These are phyloP conservation scores for Aspergillus avenaceus DNA, from an alignment of 495 filamentous ascomycete genomes.

Conservation along the genomic window DNA sequence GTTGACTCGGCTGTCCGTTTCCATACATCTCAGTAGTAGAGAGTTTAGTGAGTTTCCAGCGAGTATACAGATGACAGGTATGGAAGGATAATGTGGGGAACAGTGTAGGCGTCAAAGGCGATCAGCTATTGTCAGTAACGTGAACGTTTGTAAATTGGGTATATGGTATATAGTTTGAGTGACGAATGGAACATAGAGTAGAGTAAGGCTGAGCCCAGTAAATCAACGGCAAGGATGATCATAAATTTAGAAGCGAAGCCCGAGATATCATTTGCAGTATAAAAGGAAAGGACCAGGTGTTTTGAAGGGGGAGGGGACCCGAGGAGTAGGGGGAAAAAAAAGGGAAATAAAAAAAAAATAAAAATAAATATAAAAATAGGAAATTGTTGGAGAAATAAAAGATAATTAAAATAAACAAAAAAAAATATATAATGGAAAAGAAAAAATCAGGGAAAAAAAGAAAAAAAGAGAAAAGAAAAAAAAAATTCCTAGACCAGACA, in stretches of 20 bases:
- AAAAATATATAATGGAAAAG: neutral
- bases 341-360: neutral
- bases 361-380: neutral
- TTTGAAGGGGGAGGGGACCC: neutral
- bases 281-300: neutral
- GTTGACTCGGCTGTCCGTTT: conserved; percentile 14
- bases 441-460: neutral
- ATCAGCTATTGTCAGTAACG: conserved; percentile 1
- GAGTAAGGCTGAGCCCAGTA: neutral
- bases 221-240: neutral
- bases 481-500: conserved; percentile 2
- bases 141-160: neutral
- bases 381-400: no score
- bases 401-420: neutral
- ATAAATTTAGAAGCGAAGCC: conserved; percentile 1
- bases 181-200: conserved; percentile 5
- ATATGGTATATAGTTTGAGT: conserved; percentile 4
- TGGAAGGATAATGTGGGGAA: neutral
- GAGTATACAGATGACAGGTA: no score
- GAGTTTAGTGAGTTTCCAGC: no score
- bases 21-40: conserved; percentile 11
- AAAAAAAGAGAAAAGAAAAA: neutral
- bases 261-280: neutral
- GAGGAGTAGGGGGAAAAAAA: neutral
- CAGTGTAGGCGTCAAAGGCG: neutral